Evolutionary conservation across 345 rosid genomes (phyloP).

Genomic region (Salix udensis): DNA sequence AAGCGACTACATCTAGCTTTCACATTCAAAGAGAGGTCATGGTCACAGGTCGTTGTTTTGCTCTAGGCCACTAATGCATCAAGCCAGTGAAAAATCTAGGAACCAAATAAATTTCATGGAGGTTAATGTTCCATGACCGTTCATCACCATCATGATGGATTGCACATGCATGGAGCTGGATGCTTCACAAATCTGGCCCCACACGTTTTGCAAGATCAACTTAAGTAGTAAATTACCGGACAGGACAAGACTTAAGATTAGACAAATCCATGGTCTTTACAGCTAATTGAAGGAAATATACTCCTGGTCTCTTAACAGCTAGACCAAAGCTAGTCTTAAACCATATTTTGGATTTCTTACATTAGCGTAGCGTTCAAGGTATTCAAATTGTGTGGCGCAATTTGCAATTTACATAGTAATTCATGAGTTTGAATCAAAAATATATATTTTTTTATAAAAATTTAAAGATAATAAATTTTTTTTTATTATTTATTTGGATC

Average conservation of each 20-base stretch:
- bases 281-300: background rate
- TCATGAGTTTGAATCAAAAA: no score
- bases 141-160: constrained; percentile 13
- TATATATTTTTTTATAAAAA: no score
- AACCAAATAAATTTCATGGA: background rate
- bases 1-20: background rate
- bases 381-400: no score
- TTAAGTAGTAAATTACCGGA: background rate
- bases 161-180: constrained; percentile 24
- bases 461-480: no score
- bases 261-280: background rate
- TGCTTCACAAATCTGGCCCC: constrained; percentile 26
- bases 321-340: constrained; percentile 5
- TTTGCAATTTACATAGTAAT: no score
- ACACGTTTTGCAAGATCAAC: constrained; percentile 19
- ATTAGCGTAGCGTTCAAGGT: background rate
- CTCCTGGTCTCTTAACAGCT: background rate
- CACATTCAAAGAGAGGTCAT: constrained; percentile 31
- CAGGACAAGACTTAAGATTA: background rate
- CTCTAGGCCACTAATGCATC: constrained; percentile 10
- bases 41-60: constrained; percentile 6
- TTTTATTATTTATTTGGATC: no score
- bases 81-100: constrained; percentile 14
- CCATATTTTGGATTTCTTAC: background rate
- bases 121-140: background rate